phyloP scores from a whole-genome alignment of 176 grass and related monocot species.

The Oryza australiensis region DNA sequence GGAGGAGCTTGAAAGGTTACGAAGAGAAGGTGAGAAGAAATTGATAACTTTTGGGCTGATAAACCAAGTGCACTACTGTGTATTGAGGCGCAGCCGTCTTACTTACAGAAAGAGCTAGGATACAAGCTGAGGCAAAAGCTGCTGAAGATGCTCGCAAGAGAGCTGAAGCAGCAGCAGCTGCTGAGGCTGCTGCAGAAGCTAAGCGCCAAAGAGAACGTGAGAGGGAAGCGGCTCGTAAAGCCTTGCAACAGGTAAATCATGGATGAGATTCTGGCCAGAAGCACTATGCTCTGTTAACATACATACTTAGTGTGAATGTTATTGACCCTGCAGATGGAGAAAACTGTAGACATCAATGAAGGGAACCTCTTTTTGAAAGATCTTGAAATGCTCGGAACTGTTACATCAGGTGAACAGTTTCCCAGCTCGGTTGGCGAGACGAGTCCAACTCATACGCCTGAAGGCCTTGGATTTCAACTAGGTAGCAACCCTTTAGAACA shows the following conservation, averaged over 20 bases:
- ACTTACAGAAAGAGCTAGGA: slow-evolving; percentile 73
- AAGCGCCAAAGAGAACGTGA: slow-evolving; percentile 82
- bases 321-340: slow-evolving; percentile 80
- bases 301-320: slow-evolving; percentile 18
- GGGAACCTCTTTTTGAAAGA: slow-evolving; percentile 82
- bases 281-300: slow-evolving; percentile 12
- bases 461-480: slow-evolving; percentile 71
- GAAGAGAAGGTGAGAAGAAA: slow-evolving; percentile 75
- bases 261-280: neutral
- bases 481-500: slow-evolving; percentile 82
- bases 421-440: slow-evolving; percentile 68
- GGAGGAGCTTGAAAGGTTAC: slow-evolving; percentile 88
- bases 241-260: slow-evolving; percentile 77
- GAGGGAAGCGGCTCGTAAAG: slow-evolving; percentile 96
- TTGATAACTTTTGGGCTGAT: slow-evolving; percentile 23
- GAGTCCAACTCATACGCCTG: slow-evolving; percentile 62
- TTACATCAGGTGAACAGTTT: slow-evolving; percentile 61
- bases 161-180: slow-evolving; percentile 70
- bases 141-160: slow-evolving; percentile 77
- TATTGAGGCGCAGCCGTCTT: slow-evolving; percentile 27
- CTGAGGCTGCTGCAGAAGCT: slow-evolving; percentile 74
- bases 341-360: slow-evolving; percentile 93
- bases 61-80: slow-evolving; percentile 8
- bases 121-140: slow-evolving; percentile 94
- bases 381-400: slow-evolving; percentile 81